phyloP scores from a whole-genome alignment of 2,329 filamentous ascomycete species.

The Mycogone perniciosa region DNA sequence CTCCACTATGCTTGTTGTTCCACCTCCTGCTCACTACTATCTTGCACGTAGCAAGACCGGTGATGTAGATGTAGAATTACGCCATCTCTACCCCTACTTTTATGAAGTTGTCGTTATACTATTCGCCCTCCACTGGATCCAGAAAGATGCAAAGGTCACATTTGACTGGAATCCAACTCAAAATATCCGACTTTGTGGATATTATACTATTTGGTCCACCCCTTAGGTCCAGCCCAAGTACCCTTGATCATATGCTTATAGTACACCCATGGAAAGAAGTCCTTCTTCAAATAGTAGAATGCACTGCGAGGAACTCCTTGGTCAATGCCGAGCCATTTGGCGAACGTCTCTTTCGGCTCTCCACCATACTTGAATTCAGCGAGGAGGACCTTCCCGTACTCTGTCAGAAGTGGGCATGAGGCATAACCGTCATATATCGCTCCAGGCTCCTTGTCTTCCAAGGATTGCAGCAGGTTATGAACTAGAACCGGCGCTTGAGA shows the following conservation, averaged over 20 bases:
- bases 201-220: constrained; percentile 29
- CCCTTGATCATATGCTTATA: constrained; percentile 54
- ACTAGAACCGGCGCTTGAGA: constrained; percentile 46
- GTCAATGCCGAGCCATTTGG: constrained; percentile 47
- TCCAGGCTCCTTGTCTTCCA: constrained; percentile 40
- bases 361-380: constrained; percentile 62
- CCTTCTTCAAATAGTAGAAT: constrained; percentile 59
- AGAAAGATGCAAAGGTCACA: too few relatives aligned
- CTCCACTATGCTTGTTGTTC: too few relatives aligned
- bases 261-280: constrained; percentile 64
- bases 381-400: constrained; percentile 57
- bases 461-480: constrained; percentile 36
- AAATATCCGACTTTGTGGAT: background rate
- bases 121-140: too few relatives aligned
- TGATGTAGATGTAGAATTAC: too few relatives aligned
- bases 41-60: too few relatives aligned
- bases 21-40: too few relatives aligned
- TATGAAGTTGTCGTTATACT: too few relatives aligned
- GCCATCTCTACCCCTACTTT: too few relatives aligned
- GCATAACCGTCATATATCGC: constrained; percentile 49
- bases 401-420: constrained; percentile 47
- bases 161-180: too few relatives aligned
- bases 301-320: constrained; percentile 48
- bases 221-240: constrained; percentile 55
- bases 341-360: constrained; percentile 57